phyloP scores from a whole-genome alignment of 2,329 filamentous ascomycete species.

The Neofusicoccum kwambonambiense region DNA sequence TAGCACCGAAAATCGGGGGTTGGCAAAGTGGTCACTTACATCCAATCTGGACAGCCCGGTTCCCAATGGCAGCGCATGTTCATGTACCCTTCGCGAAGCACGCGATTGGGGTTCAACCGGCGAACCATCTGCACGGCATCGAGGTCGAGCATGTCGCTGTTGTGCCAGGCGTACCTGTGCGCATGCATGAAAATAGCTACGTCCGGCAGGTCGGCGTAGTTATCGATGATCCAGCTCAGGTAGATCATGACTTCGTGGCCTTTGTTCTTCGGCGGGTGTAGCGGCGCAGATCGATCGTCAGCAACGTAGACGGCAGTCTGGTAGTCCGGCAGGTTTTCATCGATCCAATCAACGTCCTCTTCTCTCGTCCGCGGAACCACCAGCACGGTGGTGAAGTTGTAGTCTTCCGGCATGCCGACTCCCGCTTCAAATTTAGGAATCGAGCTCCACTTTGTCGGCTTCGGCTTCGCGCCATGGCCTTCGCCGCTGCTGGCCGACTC shows the following conservation, averaged over 20 bases:
- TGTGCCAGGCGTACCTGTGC: constrained; percentile 59
- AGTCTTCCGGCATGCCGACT: constrained; percentile 40
- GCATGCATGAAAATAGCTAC: constrained; percentile 62
- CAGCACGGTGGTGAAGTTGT: constrained; percentile 54
- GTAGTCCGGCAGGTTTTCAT: constrained; percentile 50
- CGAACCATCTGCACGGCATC: constrained; percentile 47
- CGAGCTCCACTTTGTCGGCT: constrained; percentile 37
- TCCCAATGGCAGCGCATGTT: constrained; percentile 58
- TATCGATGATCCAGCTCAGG: constrained; percentile 60
- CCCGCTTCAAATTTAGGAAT: constrained; percentile 33
- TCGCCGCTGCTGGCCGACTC: constrained; percentile 29
- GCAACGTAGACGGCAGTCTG: constrained; percentile 51
- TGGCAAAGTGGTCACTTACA: constrained; percentile 25
- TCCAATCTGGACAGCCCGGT: constrained; percentile 56
- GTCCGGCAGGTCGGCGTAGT: constrained; percentile 60
- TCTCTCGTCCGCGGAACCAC: constrained; percentile 54
- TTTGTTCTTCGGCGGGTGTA: constrained; percentile 56
- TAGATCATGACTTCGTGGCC: constrained; percentile 65
- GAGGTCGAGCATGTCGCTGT: constrained; percentile 50
- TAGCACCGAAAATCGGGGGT: not conserved
- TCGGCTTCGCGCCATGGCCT: not conserved
- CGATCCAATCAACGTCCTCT: constrained; percentile 58
- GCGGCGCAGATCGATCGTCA: constrained; percentile 47
- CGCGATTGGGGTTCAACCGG: constrained; percentile 45
- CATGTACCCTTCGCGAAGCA: constrained; percentile 52